Evolutionary conservation across 345 rosid genomes (phyloP).

Genomic region (Sonneratia alba): DNA sequence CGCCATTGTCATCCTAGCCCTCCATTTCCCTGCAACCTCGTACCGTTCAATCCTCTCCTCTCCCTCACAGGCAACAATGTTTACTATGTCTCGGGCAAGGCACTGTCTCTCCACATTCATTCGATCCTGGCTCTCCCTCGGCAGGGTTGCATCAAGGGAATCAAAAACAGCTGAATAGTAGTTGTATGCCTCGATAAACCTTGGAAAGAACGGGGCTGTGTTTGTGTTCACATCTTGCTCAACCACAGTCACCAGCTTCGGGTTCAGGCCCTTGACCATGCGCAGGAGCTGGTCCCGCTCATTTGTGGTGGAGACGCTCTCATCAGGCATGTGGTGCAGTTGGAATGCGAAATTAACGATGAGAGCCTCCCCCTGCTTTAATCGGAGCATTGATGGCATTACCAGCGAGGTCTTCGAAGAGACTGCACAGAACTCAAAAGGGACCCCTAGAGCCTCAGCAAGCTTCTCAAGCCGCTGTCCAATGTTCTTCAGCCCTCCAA

Average conservation of each 20-base stretch:
- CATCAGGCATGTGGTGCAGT: conserved; percentile 99
- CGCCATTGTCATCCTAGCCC: conserved; percentile 92
- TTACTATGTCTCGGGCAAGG: conserved; percentile 89
- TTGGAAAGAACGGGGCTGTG: conserved; percentile 73
- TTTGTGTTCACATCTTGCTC: conserved; percentile 94
- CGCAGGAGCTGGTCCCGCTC: conserved; percentile 86
- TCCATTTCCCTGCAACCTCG: conserved; percentile 91
- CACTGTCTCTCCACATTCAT: conserved; percentile 93
- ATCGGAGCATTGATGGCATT: conserved; percentile 58
- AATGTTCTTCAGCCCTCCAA: conserved; percentile 64
- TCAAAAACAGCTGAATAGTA: conserved; percentile 87
- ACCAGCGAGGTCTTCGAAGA: conserved; percentile 64
- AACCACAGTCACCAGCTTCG: conserved; percentile 85
- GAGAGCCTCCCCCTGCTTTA: conserved; percentile 61
- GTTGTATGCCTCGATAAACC: conserved; percentile 77
- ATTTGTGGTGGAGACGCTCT: conserved; percentile 86
- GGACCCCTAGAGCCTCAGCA: conserved; percentile 52
- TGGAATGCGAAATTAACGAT: conserved; percentile 92
- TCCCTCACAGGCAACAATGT: conserved; percentile 91
- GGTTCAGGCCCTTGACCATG: conserved; percentile 79
- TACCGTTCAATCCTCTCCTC: conserved; percentile 89
- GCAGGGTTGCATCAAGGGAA: conserved; percentile 83
- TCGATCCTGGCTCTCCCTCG: conserved; percentile 91
- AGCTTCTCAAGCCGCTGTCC: conserved; percentile 79
- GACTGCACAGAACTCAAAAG: conserved; percentile 62